Percentiles rank a stretch among this genome's conserved stretches.
Evolutionary conservation across 805 yeast species (phyloP).

Genomic region (Saturnispora sanitii): DNA sequence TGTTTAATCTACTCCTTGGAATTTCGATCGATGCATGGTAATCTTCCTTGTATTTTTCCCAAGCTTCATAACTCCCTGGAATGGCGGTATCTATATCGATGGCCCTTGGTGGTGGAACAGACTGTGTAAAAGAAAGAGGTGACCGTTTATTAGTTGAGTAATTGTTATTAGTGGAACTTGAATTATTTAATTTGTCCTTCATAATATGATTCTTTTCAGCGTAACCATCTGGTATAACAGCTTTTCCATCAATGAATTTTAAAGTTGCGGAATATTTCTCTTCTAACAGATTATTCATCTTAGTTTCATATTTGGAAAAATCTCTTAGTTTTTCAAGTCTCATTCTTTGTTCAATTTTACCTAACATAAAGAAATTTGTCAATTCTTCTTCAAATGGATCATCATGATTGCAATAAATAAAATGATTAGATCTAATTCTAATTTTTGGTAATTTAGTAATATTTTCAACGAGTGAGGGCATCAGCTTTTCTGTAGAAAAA

Average conservation of each 20-base stretch:
- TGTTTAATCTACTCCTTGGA: conserved; percentile 21
- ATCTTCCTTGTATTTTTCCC: conserved; percentile 16
- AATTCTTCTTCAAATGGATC: conserved; percentile 83
- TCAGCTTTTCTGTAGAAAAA: conserved; percentile 25
- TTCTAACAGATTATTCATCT: conserved; percentile 17
- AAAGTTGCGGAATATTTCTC: conserved; percentile 25
- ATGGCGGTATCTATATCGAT: conserved; percentile 16
- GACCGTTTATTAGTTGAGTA: background rate
- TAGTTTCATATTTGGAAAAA: conserved; percentile 18
- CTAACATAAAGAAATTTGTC: conserved; percentile 54
- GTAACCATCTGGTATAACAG: conserved; percentile 10
- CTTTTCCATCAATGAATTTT: conserved; percentile 14
- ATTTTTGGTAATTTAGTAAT: conserved; percentile 46
- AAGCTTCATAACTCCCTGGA: conserved; percentile 19
- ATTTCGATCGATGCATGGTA: conserved; percentile 18
- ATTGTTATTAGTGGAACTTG: no score
- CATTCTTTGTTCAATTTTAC: conserved; percentile 52
- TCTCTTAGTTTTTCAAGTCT: conserved; percentile 39
- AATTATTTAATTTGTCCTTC: no score
- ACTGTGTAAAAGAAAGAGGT: background rate
- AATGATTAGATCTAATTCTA: conserved; percentile 42
- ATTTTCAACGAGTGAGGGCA: conserved; percentile 28
- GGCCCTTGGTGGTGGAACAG: conserved; percentile 13
- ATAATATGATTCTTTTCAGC: no score
- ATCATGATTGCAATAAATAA: conserved; percentile 65